Evolutionary conservation across 352 stramenopile species (phyloP), one percentile per base, ranked within the genome.

Genomic region (Globisporangium heterothallicum): DNA sequence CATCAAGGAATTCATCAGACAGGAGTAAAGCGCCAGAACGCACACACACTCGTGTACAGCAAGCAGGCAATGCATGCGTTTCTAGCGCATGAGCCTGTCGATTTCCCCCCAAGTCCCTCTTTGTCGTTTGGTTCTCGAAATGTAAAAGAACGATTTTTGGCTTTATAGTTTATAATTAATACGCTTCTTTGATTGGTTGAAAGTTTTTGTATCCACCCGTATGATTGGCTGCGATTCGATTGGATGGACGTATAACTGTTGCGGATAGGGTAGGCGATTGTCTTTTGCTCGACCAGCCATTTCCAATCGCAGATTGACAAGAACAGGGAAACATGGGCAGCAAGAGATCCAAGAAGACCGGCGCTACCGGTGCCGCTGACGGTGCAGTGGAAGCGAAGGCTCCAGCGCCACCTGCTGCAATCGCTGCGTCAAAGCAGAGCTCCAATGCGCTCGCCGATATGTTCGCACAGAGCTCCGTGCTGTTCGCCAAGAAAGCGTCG

Each of bases 1-100:
- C 41, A 91, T 91, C 70, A 90, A 90, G 66, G 72, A 85, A 47
- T 90, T 85, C 56, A 84, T 90, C 52, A 8, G 30, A 36, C 9
- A 36, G 30, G 30, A 8, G 30, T 36, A 36, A 36, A 34, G 6
- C 29, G 10, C 29, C 29, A 34, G 29, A 6, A 6, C 6, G 6
- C 29, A 12, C 29, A 34, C 29, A 34, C 29, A 34, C 29, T 6
- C 10, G 29, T 34, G 29, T 34, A 10, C 10, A 34, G 6, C 29
- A 34, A 12, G 29, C 29, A 34, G 29, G 10, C 29, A 10, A 6
- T 10, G 12, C 30, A 13, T 36, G 30, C 30, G 30, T 34, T n/a
- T n/a, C n/a, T n/a, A n/a, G n/a, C n/a, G n/a, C n/a, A n/a, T n/a
- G n/a, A n/a, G n/a, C n/a, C n/a, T n/a, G n/a, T n/a, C n/a, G n/a